Percentiles rank a stretch among this genome's conserved stretches.
phyloP scores from a whole-genome alignment of 2,329 filamentous ascomycete species.

The Xylariaceae sp. region DNA sequence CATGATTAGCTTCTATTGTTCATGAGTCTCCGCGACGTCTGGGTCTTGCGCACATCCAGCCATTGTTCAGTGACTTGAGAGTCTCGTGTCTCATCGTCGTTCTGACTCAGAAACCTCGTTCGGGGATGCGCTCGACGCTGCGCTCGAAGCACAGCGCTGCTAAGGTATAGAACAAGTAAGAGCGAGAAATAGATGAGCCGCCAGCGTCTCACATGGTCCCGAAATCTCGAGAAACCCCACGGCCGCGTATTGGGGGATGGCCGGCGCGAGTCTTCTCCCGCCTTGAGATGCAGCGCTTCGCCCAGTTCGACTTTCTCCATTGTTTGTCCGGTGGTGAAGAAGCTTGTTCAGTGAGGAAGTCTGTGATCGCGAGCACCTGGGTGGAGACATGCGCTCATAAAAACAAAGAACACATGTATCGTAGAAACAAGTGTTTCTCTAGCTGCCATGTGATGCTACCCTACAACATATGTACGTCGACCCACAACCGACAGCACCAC shows the following conservation, averaged over 20 bases:
- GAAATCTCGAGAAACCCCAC: neutral
- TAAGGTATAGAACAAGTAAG: slow-evolving; percentile 2
- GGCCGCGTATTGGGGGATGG: neutral
- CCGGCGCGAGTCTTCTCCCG: neutral
- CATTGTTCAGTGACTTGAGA: slow-evolving; percentile 8
- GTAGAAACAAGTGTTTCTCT: neutral
- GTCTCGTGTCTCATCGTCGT: neutral
- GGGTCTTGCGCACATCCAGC: slow-evolving; percentile 12
- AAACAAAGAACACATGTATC: neutral
- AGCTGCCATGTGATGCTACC: neutral
- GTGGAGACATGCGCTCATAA: neutral
- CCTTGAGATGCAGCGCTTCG: neutral
- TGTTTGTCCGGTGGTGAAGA: neutral
- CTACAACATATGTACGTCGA: too few species aligned
- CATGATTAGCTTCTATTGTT: slow-evolving; percentile 1
- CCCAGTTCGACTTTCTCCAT: slow-evolving; percentile 1
- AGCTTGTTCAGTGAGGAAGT: neutral
- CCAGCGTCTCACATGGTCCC: slow-evolving; percentile 2
- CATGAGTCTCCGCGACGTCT: neutral
- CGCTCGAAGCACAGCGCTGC: neutral
- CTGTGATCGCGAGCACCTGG: too few species aligned
- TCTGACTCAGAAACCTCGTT: neutral
- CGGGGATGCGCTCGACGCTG: neutral
- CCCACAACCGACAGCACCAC: too few species aligned
- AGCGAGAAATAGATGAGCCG: slow-evolving; percentile 9